Conservation (phyloP, 306 rosid genomes). For the Vigna nakashimae region DNA sequence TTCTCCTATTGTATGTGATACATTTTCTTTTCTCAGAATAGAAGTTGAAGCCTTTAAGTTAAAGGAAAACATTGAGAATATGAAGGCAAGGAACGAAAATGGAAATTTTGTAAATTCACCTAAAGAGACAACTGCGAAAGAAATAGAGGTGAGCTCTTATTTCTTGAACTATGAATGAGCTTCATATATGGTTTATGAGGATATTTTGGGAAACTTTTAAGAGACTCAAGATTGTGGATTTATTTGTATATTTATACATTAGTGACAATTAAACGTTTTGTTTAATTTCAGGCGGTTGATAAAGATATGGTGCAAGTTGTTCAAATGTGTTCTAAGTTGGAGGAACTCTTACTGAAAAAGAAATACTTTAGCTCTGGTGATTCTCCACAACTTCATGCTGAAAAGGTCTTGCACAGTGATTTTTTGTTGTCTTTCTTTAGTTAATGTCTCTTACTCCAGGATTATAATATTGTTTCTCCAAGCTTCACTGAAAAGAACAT, state of each 20-base stretch:
- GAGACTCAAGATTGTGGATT: conserved; percentile 32
- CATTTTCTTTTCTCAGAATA: conserved; percentile 71
- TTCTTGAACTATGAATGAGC: neutral
- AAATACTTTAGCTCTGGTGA: conserved; percentile 69
- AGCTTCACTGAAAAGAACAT: conserved; percentile 25
- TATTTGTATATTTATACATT: neutral
- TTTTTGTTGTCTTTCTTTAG: conserved; percentile 35
- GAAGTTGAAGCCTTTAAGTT: conserved; percentile 75
- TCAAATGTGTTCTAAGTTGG: conserved; percentile 67
- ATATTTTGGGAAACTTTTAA: conserved; percentile 11
- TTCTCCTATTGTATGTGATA: conserved; percentile 43
- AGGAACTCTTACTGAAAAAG: conserved; percentile 75
- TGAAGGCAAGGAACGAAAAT: conserved; percentile 46
- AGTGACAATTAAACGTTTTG: conserved; percentile 26
- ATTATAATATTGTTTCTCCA: conserved; percentile 23
- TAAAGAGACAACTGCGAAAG: conserved; percentile 38
- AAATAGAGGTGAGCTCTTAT: conserved; percentile 55
- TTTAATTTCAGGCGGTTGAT: conserved; percentile 63
- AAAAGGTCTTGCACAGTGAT: conserved; percentile 66
- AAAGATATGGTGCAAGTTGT: conserved; percentile 59
- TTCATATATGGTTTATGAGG: conserved; percentile 14
- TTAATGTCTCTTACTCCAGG: conserved; percentile 30
- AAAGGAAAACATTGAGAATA: conserved; percentile 69
- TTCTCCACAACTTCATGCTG: conserved; percentile 68
- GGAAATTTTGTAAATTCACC: conserved; percentile 47